Percentiles rank a stretch among this genome's conserved stretches.
phyloP scores from a whole-genome alignment of 257 asterid genomes.

The Solanum arcanum region DNA sequence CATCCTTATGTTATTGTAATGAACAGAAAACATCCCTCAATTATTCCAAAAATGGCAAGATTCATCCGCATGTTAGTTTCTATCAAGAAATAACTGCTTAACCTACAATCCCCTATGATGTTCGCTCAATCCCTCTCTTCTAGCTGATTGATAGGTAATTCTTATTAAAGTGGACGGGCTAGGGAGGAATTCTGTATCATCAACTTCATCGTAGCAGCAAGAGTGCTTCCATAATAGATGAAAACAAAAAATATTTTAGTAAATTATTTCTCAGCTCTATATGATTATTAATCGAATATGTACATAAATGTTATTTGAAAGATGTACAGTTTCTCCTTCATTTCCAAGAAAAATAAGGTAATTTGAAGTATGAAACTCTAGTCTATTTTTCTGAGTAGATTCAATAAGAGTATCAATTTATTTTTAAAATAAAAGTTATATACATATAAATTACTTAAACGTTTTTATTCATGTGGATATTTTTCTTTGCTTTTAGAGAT shows the following conservation, averaged over 20 bases:
- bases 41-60: background rate
- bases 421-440: too few species aligned
- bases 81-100: background rate
- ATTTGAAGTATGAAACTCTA: too few species aligned
- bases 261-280: background rate
- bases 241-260: too few species aligned
- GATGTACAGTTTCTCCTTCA: background rate
- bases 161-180: background rate
- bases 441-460: background rate
- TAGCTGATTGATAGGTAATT: background rate
- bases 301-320: background rate
- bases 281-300: too few species aligned
- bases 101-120: background rate
- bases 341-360: background rate
- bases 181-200: background rate
- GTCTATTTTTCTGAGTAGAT: too few species aligned
- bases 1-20: background rate
- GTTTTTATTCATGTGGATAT: background rate
- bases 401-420: too few species aligned
- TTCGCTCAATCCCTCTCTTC: background rate
- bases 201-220: background rate
- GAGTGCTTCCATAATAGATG: background rate
- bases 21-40: background rate
- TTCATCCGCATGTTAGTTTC: background rate
- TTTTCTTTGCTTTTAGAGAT: background rate